phyloP scores from a whole-genome alignment of 2,329 filamentous ascomycete species.

The Ampelomyces quisqualis region DNA sequence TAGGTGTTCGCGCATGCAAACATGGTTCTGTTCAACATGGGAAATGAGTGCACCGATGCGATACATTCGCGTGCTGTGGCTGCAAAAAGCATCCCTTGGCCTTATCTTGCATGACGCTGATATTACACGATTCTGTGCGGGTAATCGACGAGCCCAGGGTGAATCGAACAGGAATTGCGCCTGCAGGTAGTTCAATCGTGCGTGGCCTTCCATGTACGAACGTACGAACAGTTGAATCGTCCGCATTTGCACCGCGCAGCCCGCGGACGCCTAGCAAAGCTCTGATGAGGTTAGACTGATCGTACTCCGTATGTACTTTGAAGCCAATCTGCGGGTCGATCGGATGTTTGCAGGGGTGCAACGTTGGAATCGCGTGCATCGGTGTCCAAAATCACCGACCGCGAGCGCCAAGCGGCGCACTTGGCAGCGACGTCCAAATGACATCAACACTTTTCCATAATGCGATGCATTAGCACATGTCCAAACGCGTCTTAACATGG shows the following conservation, averaged over 20 bases:
- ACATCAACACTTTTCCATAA: slow-evolving; percentile 24
- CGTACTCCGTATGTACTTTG: not conserved
- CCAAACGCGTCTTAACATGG: slow-evolving; percentile 15
- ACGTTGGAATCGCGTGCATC: slow-evolving; percentile 8
- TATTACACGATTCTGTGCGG: not conserved
- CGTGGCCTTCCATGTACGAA: not conserved
- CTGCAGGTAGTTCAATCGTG: not conserved
- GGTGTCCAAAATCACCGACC: slow-evolving; percentile 17
- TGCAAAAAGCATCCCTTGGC: slow-evolving; percentile 1
- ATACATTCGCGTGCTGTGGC: not conserved
- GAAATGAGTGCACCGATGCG: too few relatives aligned
- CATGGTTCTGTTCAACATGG: too few relatives aligned
- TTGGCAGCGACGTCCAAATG: slow-evolving; percentile 9
- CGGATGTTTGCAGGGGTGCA: too few relatives aligned
- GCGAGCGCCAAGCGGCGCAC: slow-evolving; percentile 8
- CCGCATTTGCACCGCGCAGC: slow-evolving; percentile 1
- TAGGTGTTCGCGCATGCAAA: too few relatives aligned
- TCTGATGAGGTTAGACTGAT: slow-evolving; percentile 5
- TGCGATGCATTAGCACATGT: not conserved
- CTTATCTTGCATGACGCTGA: slow-evolving; percentile 1
- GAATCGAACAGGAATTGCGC: too few relatives aligned
- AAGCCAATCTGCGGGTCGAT: too few relatives aligned
- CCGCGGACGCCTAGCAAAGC: slow-evolving; percentile 14
- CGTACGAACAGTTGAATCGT: not conserved
- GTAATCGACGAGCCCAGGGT: not conserved